phyloP scores from a whole-genome alignment of 768 basidiomycete genomes.

The Cystobasidium tubakii region DNA sequence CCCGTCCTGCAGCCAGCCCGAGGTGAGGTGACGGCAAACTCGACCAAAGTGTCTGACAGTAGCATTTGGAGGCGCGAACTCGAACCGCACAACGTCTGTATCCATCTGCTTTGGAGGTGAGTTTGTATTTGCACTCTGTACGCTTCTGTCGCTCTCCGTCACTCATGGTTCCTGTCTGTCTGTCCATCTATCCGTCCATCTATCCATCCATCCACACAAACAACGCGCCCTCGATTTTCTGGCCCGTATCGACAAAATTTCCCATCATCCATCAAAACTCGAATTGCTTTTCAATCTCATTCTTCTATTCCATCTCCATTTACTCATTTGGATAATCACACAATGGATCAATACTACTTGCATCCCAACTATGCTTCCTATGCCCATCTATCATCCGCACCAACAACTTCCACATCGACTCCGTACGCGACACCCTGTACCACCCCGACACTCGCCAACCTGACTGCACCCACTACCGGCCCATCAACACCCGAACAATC shows the following conservation, averaged over 20 bases:
- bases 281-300: too few species aligned
- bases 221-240: not conserved
- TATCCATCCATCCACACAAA: not conserved
- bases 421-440: not conserved
- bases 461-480: not conserved
- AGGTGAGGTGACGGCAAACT: not conserved
- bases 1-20: too few species aligned
- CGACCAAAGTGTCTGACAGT: not conserved
- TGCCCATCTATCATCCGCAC: not conserved
- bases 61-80: too few species aligned
- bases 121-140: not conserved
- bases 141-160: too few species aligned
- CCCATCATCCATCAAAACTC: too few species aligned
- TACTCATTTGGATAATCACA: not conserved
- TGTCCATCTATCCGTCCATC: not conserved
- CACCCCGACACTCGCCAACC: not conserved
- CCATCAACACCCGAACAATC: not conserved
- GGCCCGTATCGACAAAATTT: not conserved
- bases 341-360: not conserved
- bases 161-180: not conserved
- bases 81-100: too few species aligned
- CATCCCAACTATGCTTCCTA: not conserved
- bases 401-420: too few species aligned
- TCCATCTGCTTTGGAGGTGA: too few species aligned
- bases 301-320: not conserved